Conservation (phyloP, 768 basidiomycete genomes). For the Auricularia sp. region DNA sequence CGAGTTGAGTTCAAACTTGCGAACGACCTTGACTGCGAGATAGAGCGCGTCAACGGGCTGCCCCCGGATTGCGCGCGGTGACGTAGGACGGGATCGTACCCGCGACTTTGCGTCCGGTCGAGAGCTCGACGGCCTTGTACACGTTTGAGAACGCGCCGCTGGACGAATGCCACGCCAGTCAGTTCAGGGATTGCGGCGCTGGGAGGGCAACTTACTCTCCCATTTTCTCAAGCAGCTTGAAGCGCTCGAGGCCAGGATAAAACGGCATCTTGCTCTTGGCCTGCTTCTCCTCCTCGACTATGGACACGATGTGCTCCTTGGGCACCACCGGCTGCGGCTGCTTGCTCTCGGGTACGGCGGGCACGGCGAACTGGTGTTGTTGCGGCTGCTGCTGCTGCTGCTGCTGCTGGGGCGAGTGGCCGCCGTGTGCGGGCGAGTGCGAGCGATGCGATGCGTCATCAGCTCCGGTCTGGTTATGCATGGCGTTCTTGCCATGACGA, state of each 20-base stretch:
- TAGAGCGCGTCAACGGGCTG: constrained; percentile 9
- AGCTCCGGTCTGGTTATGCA: constrained; percentile 18
- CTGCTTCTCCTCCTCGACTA: constrained; percentile 68
- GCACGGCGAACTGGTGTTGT: constrained; percentile 15
- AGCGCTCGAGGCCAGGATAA: constrained; percentile 78
- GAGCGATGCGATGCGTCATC: constrained; percentile 10
- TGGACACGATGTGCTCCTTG: constrained; percentile 26
- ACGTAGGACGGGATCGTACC: constrained; percentile 36
- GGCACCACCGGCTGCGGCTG: constrained; percentile 7
- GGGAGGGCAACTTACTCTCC: constrained; percentile 61
- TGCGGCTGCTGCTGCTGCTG: constrained; percentile 24
- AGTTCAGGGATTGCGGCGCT: constrained; percentile 1
- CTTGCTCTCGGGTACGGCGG: constrained; percentile 7
- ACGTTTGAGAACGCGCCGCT: constrained; percentile 99
- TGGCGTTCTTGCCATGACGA: constrained; percentile 42
- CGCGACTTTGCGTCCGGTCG: constrained; percentile 70
- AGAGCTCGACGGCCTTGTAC: constrained; percentile 78
- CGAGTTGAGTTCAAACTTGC: constrained; percentile 84
- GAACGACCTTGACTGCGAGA: constrained; percentile 77
- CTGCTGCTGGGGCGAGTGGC: constrained; percentile 17
- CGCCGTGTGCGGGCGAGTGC: constrained; percentile 17
- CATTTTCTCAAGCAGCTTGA: constrained; percentile 74
- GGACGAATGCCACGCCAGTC: background rate
- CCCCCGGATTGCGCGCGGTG: constrained; percentile 6
- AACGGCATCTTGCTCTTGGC: constrained; percentile 70